Evolutionary conservation across 2,329 filamentous ascomycete genomes (phyloP).

Genomic region (Fonsecaea multimorphosa): DNA sequence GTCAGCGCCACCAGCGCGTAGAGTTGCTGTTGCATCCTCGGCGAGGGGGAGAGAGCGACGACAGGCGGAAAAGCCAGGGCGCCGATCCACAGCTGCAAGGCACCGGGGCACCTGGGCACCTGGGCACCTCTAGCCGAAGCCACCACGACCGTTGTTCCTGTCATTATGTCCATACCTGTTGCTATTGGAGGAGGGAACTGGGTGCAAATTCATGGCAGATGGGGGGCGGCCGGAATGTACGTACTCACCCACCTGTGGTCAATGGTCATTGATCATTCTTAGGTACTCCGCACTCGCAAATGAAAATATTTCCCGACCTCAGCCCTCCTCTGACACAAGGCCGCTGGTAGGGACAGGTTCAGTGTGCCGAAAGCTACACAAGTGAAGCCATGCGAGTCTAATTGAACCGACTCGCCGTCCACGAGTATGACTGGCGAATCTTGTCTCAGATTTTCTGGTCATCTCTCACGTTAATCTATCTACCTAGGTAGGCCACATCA

Average conservation of each 20-base stretch:
- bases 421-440: neutral
- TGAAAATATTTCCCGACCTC: conserved; percentile 13
- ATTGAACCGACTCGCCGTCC: neutral
- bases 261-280: no score
- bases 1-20: neutral
- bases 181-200: neutral
- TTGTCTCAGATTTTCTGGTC: neutral
- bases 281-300: no score
- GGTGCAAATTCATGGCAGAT: neutral
- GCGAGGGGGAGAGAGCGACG: neutral
- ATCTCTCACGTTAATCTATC: neutral
- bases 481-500: neutral
- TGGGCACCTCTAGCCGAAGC: neutral
- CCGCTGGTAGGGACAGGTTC: neutral
- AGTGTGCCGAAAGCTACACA: neutral
- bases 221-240: neutral
- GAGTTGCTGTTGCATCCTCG: neutral
- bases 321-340: neutral
- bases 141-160: neutral
- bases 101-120: neutral
- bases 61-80: neutral
- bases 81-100: neutral
- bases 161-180: neutral
- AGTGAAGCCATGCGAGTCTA: neutral
- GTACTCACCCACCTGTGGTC: no score